Evolutionary conservation across 208 protist species (phyloP).

Genomic region (Leishmania amazonensis): DNA sequence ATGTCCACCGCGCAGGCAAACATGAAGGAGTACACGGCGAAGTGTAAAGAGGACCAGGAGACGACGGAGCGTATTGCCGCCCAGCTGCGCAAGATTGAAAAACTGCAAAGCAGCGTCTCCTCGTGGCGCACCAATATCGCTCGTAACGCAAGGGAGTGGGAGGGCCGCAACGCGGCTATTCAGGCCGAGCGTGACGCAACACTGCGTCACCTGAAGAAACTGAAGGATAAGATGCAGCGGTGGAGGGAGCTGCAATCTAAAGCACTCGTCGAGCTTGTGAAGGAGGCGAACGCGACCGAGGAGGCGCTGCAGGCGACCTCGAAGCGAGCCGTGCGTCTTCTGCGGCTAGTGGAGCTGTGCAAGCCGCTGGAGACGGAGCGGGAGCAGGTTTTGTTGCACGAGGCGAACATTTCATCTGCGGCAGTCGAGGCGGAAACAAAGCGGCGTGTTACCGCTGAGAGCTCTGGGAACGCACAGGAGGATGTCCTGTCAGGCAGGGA

Average conservation of each 20-base stretch:
- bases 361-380: slow-evolving; percentile 95
- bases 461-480: slow-evolving; percentile 31
- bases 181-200: slow-evolving; percentile 94
- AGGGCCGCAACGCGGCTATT: slow-evolving; percentile 92
- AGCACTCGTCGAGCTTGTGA: slow-evolving; percentile 91
- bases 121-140: slow-evolving; percentile 93
- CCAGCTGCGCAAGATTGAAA: slow-evolving; percentile 94
- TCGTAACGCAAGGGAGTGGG: slow-evolving; percentile 90
- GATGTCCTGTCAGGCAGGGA: slow-evolving; percentile 23
- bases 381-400: slow-evolving; percentile 93
- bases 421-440: slow-evolving; percentile 81
- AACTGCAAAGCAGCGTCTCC: slow-evolving; percentile 91
- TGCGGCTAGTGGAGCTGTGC: slow-evolving; percentile 94
- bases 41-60: slow-evolving; percentile 95
- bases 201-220: slow-evolving; percentile 85
- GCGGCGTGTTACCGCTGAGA: slow-evolving; percentile 41
- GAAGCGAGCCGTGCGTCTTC: slow-evolving; percentile 86
- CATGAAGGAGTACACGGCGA: slow-evolving; percentile 96
- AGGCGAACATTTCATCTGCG: slow-evolving; percentile 67
- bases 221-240: slow-evolving; percentile 95
- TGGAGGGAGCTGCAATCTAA: slow-evolving; percentile 90
- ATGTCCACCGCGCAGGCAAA: slow-evolving; percentile 92
- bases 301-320: slow-evolving; percentile 65
- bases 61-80: slow-evolving; percentile 87
- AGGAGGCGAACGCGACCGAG: slow-evolving; percentile 83